Evolutionary conservation across 371 early-diverging fungal species (phyloP), one percentile per base, ranked within the genome.

Genomic region (Blakeslea trispora): DNA sequence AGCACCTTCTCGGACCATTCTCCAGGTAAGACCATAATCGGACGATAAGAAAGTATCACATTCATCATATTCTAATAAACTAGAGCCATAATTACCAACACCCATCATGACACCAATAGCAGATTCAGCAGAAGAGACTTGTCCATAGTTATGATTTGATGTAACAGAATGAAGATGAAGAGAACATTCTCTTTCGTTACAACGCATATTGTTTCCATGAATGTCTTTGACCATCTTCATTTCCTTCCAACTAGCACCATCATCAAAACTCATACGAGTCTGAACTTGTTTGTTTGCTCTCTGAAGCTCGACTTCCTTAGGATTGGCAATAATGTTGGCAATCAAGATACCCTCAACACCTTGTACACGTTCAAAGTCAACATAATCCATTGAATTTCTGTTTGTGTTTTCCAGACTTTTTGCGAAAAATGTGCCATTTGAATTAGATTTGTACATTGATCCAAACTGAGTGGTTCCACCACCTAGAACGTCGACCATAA

Each of bases 1-100:
- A 8, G 95, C 88, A 22, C 89, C 95, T 63, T 86, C 82, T 21
- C 69, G 72, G 7, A 85, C 86, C 60, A 87, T 84, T 31, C 66
- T 72, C 98, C 98, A 98, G 2, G 81, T 82, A 8, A 90, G 55
- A 21, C 97, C 98, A 23, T 90, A 94, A 65, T 98, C 97, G 14
- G 75, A 75, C 5, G 87, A 88, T 42, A 95, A 46, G 59, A 89
- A 96, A 0, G 93, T 93, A 65, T 93, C 91, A 52, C 91, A 86
- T 35, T 87, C 80, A 17, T 79, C 82, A 67, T 90, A 91, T 15
- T 82, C 81, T 28, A 80, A 48, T 15, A 96, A 74, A 50, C 74
- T 63, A 0, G 73, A 45, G 11, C 97, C 96, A 13, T 93, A 96
- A 57, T 82, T 91, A 8, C 98, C 98, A 9, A 96, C 94, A 18